Conservation (phyloP, 139 green algal species). For the Trebouxia sp. region DNA sequence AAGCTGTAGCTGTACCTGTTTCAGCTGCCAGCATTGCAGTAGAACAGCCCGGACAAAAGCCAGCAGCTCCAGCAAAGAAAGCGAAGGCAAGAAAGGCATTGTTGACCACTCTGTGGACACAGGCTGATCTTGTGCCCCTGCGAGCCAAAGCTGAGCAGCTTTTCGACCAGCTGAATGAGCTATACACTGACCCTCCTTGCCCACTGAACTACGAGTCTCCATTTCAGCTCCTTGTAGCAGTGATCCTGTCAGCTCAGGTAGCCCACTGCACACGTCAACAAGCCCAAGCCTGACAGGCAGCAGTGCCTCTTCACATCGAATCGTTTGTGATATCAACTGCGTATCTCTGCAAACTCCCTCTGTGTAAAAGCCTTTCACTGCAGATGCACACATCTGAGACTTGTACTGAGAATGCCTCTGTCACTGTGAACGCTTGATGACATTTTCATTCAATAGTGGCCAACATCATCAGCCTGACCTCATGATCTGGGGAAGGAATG, state of each 20-base stretch:
- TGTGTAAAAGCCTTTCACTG: neutral
- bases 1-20: neutral
- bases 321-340: too few relatives aligned
- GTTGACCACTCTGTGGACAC: neutral
- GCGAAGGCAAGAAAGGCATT: neutral
- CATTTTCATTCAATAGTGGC: too few relatives aligned
- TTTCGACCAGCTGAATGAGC: constrained; percentile 53
- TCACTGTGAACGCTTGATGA: too few relatives aligned
- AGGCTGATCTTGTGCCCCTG: neutral
- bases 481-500: too few relatives aligned
- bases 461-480: too few relatives aligned
- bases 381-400: too few relatives aligned
- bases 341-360: neutral
- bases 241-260: constrained; percentile 80
- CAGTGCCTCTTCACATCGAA: too few relatives aligned
- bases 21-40: too few relatives aligned
- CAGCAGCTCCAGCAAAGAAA: too few relatives aligned
- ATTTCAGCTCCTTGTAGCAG: constrained; percentile 85
- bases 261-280: neutral
- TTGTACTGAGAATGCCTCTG: too few relatives aligned
- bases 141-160: constrained; percentile 61
- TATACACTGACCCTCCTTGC: constrained; percentile 74
- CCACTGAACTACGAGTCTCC: constrained; percentile 65
- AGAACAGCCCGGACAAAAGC: too few relatives aligned
- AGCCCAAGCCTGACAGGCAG: too few relatives aligned